Conservation (phyloP, 495 filamentous ascomycete genomes). For the Penicillium turbatum region DNA sequence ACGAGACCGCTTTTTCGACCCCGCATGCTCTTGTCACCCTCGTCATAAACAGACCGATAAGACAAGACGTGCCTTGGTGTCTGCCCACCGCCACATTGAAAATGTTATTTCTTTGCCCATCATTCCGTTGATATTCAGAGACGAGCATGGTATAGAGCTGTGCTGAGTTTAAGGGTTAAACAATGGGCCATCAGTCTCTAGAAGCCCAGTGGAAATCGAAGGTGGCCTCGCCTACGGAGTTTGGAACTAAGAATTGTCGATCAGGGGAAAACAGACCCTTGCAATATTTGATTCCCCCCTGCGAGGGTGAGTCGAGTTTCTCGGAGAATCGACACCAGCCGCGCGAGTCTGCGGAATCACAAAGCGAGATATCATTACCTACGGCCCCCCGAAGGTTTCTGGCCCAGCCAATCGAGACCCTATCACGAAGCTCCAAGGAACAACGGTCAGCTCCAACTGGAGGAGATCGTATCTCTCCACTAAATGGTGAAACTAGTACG, state of each 20-base stretch:
- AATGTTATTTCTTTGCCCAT: background rate
- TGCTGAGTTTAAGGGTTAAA: background rate
- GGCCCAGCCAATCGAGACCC: slow-evolving; percentile 66
- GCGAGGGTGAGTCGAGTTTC: background rate
- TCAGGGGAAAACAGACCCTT: background rate
- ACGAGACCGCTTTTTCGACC: slow-evolving; percentile 8
- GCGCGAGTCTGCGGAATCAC: background rate
- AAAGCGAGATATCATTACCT: background rate
- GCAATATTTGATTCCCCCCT: background rate
- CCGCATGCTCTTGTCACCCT: background rate
- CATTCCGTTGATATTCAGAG: background rate
- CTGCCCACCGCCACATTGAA: background rate
- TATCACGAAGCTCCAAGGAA: slow-evolving; percentile 51
- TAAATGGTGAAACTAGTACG: slow-evolving; percentile 13
- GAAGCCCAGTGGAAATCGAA: background rate
- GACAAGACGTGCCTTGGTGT: background rate
- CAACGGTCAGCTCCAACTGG: slow-evolving; percentile 21
- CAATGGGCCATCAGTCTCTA: background rate
- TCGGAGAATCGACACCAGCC: background rate
- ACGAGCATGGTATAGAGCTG: background rate
- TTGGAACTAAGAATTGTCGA: background rate
- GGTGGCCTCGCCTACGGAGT: background rate
- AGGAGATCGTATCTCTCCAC: background rate
- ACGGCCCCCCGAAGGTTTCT: slow-evolving; percentile 35
- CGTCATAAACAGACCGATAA: background rate